phyloP scores from a whole-genome alignment of 768 basidiomycete genomes.

The Kwoniella sp. region DNA sequence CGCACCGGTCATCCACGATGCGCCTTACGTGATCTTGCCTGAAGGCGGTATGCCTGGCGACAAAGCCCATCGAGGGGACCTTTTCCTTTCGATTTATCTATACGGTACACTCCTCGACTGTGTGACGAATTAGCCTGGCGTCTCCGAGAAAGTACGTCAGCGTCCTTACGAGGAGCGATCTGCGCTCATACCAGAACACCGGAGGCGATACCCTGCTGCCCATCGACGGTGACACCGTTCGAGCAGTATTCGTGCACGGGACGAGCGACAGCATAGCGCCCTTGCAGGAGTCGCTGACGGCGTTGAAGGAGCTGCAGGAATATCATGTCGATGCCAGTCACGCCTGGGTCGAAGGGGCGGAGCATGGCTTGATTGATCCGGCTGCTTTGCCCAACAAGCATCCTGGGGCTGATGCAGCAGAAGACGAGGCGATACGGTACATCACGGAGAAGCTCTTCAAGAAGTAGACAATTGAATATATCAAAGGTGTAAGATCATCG shows the following conservation, averaged over 20 bases:
- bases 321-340: background rate
- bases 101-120: conserved; percentile 10
- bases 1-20: background rate
- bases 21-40: background rate
- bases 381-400: background rate
- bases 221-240: background rate
- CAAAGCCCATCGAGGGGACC: background rate
- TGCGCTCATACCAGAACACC: background rate
- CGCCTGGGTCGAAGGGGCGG: conserved; percentile 16
- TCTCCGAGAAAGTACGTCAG: conserved; percentile 3
- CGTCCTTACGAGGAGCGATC: conserved; percentile 2
- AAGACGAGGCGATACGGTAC: background rate
- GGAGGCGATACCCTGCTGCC: conserved; percentile 1
- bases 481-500: too few species aligned
- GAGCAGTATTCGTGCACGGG: conserved; percentile 1
- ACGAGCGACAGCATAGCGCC: conserved; percentile 7
- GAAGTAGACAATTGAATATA: too few species aligned
- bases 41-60: background rate
- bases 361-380: conserved; percentile 15
- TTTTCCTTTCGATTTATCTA: conserved; percentile 1
- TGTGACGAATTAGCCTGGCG: conserved; percentile 4
- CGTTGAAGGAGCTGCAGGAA: background rate
- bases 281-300: conserved; percentile 1
- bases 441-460: background rate
- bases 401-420: background rate